Evolutionary conservation across 1,284 basidiomycete species (phyloP).

Genomic region (Uromyces viciae-fabae): DNA sequence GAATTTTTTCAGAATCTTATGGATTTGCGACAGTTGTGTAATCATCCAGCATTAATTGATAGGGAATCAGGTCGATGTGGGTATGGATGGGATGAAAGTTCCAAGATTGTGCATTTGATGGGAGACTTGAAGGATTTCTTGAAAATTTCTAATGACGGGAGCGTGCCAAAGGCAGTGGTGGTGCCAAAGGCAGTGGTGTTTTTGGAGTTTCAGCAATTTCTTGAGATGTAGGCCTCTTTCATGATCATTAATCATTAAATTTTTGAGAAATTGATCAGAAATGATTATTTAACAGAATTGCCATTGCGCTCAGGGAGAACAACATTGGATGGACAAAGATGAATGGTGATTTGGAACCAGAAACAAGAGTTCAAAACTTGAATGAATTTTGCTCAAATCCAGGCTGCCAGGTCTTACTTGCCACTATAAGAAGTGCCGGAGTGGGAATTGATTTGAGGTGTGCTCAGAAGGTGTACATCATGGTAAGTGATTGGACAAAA

Average conservation of each 20-base stretch:
- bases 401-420: background rate
- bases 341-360: too few species aligned
- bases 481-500: too few species aligned
- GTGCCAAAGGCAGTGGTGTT: background rate
- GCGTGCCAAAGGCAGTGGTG: too few species aligned
- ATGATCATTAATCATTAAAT: too few species aligned
- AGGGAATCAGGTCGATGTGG: background rate
- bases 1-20: background rate
- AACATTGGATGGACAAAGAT: too few species aligned
- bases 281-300: too few species aligned
- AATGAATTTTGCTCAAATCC: background rate
- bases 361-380: too few species aligned
- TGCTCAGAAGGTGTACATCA: background rate
- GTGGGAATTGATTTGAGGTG: too few species aligned
- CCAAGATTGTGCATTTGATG: slow-evolving; percentile 4
- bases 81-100: background rate
- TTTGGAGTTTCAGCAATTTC: background rate
- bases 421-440: background rate
- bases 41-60: background rate
- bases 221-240: background rate
- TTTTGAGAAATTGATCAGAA: background rate
- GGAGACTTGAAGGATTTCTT: background rate
- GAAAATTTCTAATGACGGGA: too few species aligned
- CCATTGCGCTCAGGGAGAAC: too few species aligned
- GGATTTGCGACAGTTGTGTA: background rate